Conservation (phyloP, 2,329 filamentous ascomycete genomes). For the Aulographum hederae region DNA sequence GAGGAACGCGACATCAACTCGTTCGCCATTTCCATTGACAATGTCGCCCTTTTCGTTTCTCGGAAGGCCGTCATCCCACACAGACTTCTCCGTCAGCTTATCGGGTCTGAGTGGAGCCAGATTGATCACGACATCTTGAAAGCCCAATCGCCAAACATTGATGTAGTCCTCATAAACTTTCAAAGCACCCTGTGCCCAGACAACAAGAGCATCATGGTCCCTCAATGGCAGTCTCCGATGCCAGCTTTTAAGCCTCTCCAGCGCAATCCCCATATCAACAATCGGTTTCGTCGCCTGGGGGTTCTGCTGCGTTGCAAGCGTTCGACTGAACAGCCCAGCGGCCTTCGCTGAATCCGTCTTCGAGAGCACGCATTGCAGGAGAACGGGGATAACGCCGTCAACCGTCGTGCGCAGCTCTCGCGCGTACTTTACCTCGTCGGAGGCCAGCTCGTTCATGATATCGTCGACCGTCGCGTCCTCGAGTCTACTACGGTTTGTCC, state of each 20-base stretch:
- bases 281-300: constrained; percentile 65
- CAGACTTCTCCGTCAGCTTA: constrained; percentile 22
- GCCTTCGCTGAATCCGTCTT: constrained; percentile 46
- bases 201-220: constrained; percentile 52
- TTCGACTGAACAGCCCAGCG: constrained; percentile 45
- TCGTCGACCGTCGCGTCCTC: constrained; percentile 54
- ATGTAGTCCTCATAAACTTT: constrained; percentile 75
- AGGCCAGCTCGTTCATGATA: constrained; percentile 59
- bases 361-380: constrained; percentile 68
- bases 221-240: constrained; percentile 66
- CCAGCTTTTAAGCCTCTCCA: constrained; percentile 65
- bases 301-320: constrained; percentile 33
- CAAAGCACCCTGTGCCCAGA: constrained; percentile 65
- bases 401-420: constrained; percentile 84
- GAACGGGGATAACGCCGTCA: constrained; percentile 84
- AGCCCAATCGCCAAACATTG: constrained; percentile 76
- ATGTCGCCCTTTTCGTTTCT: constrained; percentile 42
- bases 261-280: constrained; percentile 77
- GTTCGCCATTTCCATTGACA: constrained; percentile 59
- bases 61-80: constrained; percentile 35
- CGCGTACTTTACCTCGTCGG: constrained; percentile 76
- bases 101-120: constrained; percentile 53
- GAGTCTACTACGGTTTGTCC: constrained; percentile 49
- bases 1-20: constrained; percentile 85
- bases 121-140: constrained; percentile 88